These are phyloP conservation scores for Vigna hirtella DNA, from an alignment of 306 rosid species.

Conservation along the genomic window DNA sequence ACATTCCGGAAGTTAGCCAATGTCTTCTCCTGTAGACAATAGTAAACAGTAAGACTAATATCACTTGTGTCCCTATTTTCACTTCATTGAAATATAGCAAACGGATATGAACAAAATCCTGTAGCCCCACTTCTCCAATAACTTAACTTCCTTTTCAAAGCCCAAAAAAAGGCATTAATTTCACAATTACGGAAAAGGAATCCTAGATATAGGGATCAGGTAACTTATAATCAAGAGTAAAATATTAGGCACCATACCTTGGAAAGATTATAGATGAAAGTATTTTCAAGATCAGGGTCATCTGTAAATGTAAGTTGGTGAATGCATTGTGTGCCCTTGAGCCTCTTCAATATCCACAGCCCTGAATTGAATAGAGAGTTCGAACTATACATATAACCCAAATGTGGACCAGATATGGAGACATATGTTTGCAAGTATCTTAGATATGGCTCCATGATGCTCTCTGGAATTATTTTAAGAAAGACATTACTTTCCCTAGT, in stretches of 20 bases:
- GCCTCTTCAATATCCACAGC: conserved; percentile 92
- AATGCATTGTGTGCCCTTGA: conserved; percentile 88
- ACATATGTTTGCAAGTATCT: conserved; percentile 79
- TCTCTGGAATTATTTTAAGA: conserved; percentile 62
- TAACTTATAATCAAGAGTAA: neutral
- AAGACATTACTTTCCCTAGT: conserved; percentile 14
- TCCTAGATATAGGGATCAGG: neutral
- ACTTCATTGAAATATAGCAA: conserved; percentile 32
- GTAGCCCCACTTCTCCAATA: neutral
- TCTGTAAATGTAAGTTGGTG: conserved; percentile 96
- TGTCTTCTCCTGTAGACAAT: conserved; percentile 52
- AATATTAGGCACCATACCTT: conserved; percentile 65
- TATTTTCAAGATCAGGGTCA: conserved; percentile 87
- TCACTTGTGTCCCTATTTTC: neutral
- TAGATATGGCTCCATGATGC: conserved; percentile 90
- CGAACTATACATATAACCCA: conserved; percentile 95
- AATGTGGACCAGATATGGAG: conserved; percentile 97
- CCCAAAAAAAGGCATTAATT: neutral
- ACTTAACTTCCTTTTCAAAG: conserved; percentile 20
- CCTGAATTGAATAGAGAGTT: conserved; percentile 97
- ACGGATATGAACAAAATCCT: conserved; percentile 17
- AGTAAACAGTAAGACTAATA: conserved; percentile 28
- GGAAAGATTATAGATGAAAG: conserved; percentile 90
- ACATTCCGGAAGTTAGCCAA: conserved; percentile 55
- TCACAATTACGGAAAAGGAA: neutral